These are phyloP conservation scores for Biscutella laevigata DNA, from an alignment of 441 rosid species.

Conservation along the genomic window DNA sequence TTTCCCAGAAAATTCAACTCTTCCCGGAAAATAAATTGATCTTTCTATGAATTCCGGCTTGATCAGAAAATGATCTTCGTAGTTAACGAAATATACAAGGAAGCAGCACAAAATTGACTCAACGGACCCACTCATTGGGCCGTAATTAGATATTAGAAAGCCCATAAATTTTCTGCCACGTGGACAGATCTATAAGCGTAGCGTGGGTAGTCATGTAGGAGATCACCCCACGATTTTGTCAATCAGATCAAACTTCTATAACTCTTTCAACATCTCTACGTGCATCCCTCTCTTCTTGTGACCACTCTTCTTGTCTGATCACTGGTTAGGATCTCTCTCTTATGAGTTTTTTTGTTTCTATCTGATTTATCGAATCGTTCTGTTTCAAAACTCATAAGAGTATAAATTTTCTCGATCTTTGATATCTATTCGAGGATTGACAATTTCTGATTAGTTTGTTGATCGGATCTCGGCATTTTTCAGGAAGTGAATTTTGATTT, in stretches of 20 bases:
- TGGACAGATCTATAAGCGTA: conserved; percentile 8
- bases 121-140: background rate
- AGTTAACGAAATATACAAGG: background rate
- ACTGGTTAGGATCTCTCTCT: conserved; percentile 20
- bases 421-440: background rate
- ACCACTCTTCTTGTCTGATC: conserved; percentile 26
- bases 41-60: background rate
- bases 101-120: background rate
- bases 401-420: conserved; percentile 15
- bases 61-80: no score
- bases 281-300: conserved; percentile 26
- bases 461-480: conserved; percentile 27
- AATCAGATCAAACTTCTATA: conserved; percentile 21
- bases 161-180: conserved; percentile 11
- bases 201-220: conserved; percentile 17
- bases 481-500: conserved; percentile 16
- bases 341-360: background rate
- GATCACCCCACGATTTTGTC: conserved; percentile 13
- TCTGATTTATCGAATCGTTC: conserved; percentile 7
- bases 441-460: conserved; percentile 4
- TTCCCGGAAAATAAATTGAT: conserved; percentile 2
- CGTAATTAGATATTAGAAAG: background rate
- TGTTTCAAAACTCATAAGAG: conserved; percentile 1
- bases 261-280: conserved; percentile 24
- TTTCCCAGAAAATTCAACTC: background rate